Evolutionary conservation across 2,329 filamentous ascomycete species (phyloP), one percentile per base, ranked within the genome.

Genomic region (Incumbomyces delicatus): DNA sequence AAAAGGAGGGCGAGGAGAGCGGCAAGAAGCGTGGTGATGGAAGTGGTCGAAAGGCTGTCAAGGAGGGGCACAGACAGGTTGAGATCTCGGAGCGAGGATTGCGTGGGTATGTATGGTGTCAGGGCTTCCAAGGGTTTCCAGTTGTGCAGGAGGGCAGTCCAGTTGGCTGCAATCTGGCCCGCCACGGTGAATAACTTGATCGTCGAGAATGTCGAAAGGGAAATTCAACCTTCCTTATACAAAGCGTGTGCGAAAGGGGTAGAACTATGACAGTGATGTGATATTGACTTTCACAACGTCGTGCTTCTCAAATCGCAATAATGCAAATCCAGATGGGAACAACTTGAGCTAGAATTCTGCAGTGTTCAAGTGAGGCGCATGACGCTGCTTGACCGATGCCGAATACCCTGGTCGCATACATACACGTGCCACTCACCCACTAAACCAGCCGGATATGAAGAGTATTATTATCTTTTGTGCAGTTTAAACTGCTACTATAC

Each of bases 1-100:
- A 53, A 58, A 29, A 57, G 40, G 41, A 58, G 35, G 17, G 55
- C 54, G 37, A 58, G 48, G 22, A 57, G 44, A 41, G 53, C 42
- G 18, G 50, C 55, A 37, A 51, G 49, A 33, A 56, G 33, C 16
- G 53, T 57, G n/a, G 53, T 57, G 49, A 53, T 55, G 43, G 55
- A 53, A n/a, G 51, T 51, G 43, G 54, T 46, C 2, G 53, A 50
- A 35, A 51, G 51, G 17, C 49, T 38, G 16, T 49, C 52, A 16
- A 56, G 48, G 11, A 45, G 34, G 34, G 42, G 42, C 17, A 37
- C 13, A 20, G 33, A 17, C 34, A 37, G 42, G 18, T 45, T 17
- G 22, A 27, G 22, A 8, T 5, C 22, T 8, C 22, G 22, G 22
- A 38, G 13, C 8, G 34, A 45, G 34, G 34, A 38, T 36, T 35